Conservation (phyloP, 1,139 yeast species). For the Blastobotrys raffinosifermentans region DNA sequence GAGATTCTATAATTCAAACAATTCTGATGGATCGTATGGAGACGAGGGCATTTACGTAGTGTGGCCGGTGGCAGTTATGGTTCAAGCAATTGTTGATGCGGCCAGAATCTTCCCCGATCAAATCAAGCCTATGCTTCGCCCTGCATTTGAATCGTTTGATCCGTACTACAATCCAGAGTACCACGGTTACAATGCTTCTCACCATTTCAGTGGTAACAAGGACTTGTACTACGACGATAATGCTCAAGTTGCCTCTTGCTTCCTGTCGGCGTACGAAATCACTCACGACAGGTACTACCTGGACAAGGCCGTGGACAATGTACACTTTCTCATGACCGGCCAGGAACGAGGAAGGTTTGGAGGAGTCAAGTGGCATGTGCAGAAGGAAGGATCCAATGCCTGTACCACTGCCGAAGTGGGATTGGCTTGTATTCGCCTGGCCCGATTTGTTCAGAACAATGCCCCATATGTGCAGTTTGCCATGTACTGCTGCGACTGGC, state of each 20-base stretch:
- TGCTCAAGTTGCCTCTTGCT: conserved; percentile 67
- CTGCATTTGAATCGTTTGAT: conserved; percentile 47
- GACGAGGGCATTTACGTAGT: conserved; percentile 52
- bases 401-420: conserved; percentile 73
- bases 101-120: conserved; percentile 54
- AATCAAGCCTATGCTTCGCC: conserved; percentile 50
- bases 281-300: conserved; percentile 51
- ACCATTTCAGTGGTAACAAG: conserved; percentile 48
- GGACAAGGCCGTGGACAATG: conserved; percentile 54
- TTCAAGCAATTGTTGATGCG: conserved; percentile 57
- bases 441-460: conserved; percentile 45
- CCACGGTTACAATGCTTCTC: conserved; percentile 56
- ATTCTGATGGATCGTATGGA: conserved; percentile 43
- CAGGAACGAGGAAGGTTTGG: conserved; percentile 43
- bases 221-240: conserved; percentile 73
- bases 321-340: conserved; percentile 61
- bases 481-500: conserved; percentile 49
- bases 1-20: conserved; percentile 23
- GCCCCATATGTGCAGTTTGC: conserved; percentile 47
- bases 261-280: conserved; percentile 63
- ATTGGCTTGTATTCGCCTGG: conserved; percentile 55
- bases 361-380: conserved; percentile 64
- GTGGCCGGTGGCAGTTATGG: conserved; percentile 65
- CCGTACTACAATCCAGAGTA: conserved; percentile 47
- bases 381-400: conserved; percentile 54